Conservation (phyloP, 169 alveolate genomes). For the Eimeria acervulina region DNA sequence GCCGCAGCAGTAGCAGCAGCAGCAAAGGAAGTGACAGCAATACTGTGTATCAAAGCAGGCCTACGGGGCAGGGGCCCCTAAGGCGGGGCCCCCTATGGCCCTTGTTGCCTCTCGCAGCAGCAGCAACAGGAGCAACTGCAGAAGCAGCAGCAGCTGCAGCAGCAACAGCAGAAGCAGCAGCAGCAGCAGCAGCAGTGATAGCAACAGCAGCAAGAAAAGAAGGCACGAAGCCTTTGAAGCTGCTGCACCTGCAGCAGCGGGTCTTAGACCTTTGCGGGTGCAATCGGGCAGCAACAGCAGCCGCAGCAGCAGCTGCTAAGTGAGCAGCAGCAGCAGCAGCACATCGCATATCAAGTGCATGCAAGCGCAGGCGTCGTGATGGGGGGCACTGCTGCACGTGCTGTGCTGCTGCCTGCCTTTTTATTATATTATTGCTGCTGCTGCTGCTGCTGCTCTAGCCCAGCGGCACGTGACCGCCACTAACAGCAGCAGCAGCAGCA, state of each 20-base stretch:
- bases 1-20: slow-evolving; percentile 15
- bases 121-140: background rate
- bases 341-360: background rate
- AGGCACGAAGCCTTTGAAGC: background rate
- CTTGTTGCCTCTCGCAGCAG: background rate
- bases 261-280: background rate
- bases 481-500: slow-evolving; percentile 41
- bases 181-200: background rate
- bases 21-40: background rate
- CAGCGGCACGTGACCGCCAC: background rate
- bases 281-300: background rate
- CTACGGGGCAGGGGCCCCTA: slow-evolving; percentile 43
- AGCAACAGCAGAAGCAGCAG: background rate
- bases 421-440: background rate
- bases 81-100: background rate
- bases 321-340: background rate
- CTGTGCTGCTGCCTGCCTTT: slow-evolving; percentile 26
- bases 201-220: background rate
- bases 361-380: slow-evolving; percentile 3
- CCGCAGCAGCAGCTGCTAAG: background rate
- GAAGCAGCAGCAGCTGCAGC: background rate
- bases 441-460: slow-evolving; percentile 26
- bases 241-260: background rate
- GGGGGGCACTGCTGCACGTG: slow-evolving; percentile 5
- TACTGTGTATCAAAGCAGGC: background rate